phyloP scores from a whole-genome alignment of 2,329 filamentous ascomycete species.

The Aspergillus sp. region DNA sequence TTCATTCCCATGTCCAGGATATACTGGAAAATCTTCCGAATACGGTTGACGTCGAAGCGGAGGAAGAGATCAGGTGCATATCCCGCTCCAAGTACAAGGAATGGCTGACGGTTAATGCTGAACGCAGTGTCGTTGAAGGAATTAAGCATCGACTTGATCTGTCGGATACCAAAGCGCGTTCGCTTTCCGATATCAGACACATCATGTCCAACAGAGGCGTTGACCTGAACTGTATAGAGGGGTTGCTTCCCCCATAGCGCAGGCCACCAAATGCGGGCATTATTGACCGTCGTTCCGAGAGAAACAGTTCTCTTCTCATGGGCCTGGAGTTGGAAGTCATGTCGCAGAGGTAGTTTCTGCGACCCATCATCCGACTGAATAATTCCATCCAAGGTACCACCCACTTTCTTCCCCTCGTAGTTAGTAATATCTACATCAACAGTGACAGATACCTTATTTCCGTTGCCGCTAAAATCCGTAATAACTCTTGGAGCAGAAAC shows the following conservation, averaged over 20 bases:
- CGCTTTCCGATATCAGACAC: conserved; percentile 31
- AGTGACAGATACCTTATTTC: conserved; percentile 35
- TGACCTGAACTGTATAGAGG: conserved; percentile 40
- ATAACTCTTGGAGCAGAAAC: conserved; percentile 42
- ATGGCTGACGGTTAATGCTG: conserved; percentile 52
- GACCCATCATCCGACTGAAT: conserved; percentile 12
- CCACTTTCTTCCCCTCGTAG: conserved; percentile 16
- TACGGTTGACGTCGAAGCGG: conserved; percentile 48
- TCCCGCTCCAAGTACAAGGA: conserved; percentile 58
- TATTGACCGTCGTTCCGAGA: conserved; percentile 33
- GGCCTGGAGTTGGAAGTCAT: conserved; percentile 35
- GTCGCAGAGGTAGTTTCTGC: conserved; percentile 18
- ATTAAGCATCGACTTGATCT: conserved; percentile 51
- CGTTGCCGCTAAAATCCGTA: conserved; percentile 37
- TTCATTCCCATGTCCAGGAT: conserved; percentile 60
- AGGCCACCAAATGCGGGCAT: conserved; percentile 59
- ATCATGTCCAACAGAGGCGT: conserved; percentile 15
- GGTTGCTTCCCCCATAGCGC: conserved; percentile 55
- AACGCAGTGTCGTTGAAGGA: conserved; percentile 52
- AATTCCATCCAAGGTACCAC: conserved; percentile 16
- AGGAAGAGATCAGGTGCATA: conserved; percentile 60
- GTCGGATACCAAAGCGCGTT: conserved; percentile 49
- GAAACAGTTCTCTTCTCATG: conserved; percentile 35
- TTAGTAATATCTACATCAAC: conserved; percentile 36
- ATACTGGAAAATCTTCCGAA: conserved; percentile 48